Evolutionary conservation across 2,329 filamentous ascomycete genomes (phyloP), one percentile per base, ranked within the genome.

Genomic region (Alternaria sp.): DNA sequence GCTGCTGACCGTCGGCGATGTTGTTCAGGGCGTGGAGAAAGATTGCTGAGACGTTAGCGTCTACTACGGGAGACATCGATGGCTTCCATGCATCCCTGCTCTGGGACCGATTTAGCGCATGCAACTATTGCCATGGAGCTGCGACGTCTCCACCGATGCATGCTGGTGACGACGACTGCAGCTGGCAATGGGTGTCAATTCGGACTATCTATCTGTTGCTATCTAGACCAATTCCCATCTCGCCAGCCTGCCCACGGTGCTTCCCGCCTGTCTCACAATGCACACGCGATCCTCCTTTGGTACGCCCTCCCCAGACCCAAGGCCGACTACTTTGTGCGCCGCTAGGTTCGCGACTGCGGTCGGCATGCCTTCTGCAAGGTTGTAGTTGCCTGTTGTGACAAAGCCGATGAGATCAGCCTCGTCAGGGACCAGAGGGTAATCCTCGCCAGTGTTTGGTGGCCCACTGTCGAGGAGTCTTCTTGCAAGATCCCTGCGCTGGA

Each of bases 311-410:
- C 74, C 70, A 37, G 64, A 67, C 74, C 54, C 82, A 31, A 40
- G 78, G 2, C 85, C 58, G 3, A 86, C 54, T 1, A 90, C 83
- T 74, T 83, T 89, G 5, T 81, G 80, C 0, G 89, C 80, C 13
- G 86, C 80, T 26, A 98, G 72, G 49, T 85, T 89, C 0, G 90
- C 95, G 58, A 98, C 83, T 0, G 88, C 94, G 14, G 87, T 88
- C 0, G 90, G 91, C 65, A 84, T 85, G 0, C 94, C 95, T 63
- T 90, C 86, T 2, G 86, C 85, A 2, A 98, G 84, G 69, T 90
- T 93, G 74, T 90, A 97, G 50, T 91, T 89, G 0, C 94, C 95
- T 1, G 90, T 90, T 2, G 93, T 97, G 24, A 97, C 88, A 74
- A 96, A 99, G 0, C 95, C 95, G 50, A 98, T 86, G 11, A 98